These are phyloP conservation scores for Penicillium glabrum DNA, from an alignment of 2,329 filamentous ascomycete species.

Conservation along the genomic window DNA sequence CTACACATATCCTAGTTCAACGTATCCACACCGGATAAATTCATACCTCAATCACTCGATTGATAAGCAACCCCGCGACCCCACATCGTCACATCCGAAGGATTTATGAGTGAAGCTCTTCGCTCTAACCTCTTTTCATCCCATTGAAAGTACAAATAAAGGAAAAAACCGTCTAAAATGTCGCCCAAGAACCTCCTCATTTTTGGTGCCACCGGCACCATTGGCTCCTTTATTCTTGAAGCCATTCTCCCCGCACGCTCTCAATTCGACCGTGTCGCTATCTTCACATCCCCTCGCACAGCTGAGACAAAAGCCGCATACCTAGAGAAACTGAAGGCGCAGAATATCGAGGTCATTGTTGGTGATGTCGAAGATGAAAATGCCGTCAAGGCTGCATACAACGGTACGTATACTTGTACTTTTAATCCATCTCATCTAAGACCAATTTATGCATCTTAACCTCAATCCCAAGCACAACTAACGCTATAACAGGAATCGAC, in stretches of 20 bases:
- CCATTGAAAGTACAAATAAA: neutral
- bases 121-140: neutral
- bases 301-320: constrained; percentile 51
- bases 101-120: neutral
- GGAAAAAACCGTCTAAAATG: constrained; percentile 3
- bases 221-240: constrained; percentile 52
- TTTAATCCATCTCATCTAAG: neutral
- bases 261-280: constrained; percentile 52
- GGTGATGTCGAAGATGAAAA: constrained; percentile 55
- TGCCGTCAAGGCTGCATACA: constrained; percentile 58
- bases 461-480: neutral
- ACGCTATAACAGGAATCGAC: constrained; percentile 52
- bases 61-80: constrained; percentile 21
- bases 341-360: constrained; percentile 55
- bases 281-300: constrained; percentile 59
- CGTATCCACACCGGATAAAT: neutral
- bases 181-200: constrained; percentile 47
- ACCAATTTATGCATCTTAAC: neutral
- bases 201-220: constrained; percentile 52
- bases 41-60: neutral
- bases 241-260: constrained; percentile 49
- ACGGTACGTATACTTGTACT: constrained; percentile 33
- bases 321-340: constrained; percentile 48
- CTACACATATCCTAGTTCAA: neutral
- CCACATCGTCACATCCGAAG: neutral